Conservation (phyloP, 2,329 filamentous ascomycete genomes). For the Pseudogymnoascus pannorum region DNA sequence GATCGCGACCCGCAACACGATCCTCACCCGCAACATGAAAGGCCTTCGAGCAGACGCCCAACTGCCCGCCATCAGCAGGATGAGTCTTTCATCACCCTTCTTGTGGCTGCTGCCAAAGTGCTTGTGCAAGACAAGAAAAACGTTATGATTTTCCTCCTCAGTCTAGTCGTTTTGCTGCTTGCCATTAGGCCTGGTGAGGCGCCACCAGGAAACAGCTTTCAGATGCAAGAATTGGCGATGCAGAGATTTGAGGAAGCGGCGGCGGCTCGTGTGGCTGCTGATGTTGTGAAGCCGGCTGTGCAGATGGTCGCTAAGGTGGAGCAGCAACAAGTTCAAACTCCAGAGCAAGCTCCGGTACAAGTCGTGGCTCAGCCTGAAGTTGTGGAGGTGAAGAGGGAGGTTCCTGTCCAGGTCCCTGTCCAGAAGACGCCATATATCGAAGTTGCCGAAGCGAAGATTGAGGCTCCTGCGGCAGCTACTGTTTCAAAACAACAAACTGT, state of each 20-base stretch:
- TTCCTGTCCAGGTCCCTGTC: not conserved
- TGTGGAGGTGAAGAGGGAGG: not conserved
- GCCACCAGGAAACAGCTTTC: not conserved
- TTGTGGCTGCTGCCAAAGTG: conserved; percentile 47
- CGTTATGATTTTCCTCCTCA: conserved; percentile 47
- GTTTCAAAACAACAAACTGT: not conserved
- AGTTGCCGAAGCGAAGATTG: not conserved
- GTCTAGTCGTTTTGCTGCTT: conserved; percentile 46
- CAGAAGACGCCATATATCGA: not conserved
- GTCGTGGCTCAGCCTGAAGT: not conserved
- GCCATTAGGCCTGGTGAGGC: conserved; percentile 30
- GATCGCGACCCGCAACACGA: not conserved
- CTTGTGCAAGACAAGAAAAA: conserved; percentile 53
- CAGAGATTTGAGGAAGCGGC: not conserved
- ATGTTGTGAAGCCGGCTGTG: not conserved
- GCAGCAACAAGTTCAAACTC: not conserved
- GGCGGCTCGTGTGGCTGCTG: not conserved
- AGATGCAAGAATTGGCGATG: not conserved
- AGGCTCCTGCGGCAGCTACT: not conserved
- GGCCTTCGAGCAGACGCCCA: not conserved
- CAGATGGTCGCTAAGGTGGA: not conserved
- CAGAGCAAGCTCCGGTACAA: not conserved
- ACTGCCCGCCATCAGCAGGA: conserved; percentile 14
- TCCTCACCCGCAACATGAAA: not conserved
- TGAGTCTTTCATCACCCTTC: conserved; percentile 46